Base-by-base conservation (phyloP, 371 early-diverging fungal species). In the Funneliformis caledonium region DNA sequence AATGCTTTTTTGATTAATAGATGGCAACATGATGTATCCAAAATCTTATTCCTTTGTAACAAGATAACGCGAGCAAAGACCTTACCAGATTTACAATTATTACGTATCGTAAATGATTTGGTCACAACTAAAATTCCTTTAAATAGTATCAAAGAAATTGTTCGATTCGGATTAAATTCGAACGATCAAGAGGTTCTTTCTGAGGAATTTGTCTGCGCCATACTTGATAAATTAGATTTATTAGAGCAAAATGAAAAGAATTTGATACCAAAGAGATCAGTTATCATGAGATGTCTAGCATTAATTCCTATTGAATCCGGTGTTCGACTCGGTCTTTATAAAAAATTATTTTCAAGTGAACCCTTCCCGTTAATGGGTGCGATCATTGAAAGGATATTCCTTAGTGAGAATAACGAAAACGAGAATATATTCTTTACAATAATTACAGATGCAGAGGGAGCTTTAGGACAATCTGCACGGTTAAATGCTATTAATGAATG, bases 331-430 rank as follows among this genome's bases (percentile, higher is more conserved):
- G 11, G n/a, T 26, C 60, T 80, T 45, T 73, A 72, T 43, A 45
- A 70, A 42, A 80, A 1, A 12, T 22, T 80, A 37, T 80, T 80
- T 37, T 65, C 72, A 42, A 43, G 26, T 6, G 72, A 61, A 31
- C 81, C 81, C 22, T 80, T 80, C 16, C 81, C 74, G 0, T 52
- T 74, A 2, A 65, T 50, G 19, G 74, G 31, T 11, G 2, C 81
- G 9, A 65, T 80, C 8, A 80, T 80, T 45, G 26, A 9, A 10
- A 16, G 45, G n/a, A 80, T 80, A 8, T 80, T 80, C 2, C n/a
- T 8, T 9, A 69, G 10, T 1, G 74, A 80, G 26, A 26, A 26
- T 26, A 26, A 26, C 0, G 26, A 26, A 26, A 26, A 59, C 5
- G 5, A 6, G 4, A 56, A 67, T 45, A 33, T 79, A 26, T 26